phyloP scores from a whole-genome alignment of 306 rosid genomes.

The Sophora flavescens region DNA sequence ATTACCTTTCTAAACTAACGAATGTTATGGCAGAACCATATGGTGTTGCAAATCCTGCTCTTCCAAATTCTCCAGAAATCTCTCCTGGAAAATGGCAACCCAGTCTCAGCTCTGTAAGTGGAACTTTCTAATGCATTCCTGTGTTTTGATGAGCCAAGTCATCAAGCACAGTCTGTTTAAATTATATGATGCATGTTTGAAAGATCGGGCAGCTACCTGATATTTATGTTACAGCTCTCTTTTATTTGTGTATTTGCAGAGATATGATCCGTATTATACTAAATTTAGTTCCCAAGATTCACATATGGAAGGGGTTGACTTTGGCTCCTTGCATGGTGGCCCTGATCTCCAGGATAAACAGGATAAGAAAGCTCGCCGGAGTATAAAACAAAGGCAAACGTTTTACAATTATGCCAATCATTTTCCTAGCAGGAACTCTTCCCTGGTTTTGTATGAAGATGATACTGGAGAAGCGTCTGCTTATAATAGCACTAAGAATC shows the following conservation, averaged over 20 bases:
- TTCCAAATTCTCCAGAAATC: conserved; percentile 62
- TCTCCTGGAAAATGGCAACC: conserved; percentile 65
- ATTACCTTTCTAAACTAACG: conserved; percentile 50
- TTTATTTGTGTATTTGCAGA: conserved; percentile 57
- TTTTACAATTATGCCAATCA: conserved; percentile 47
- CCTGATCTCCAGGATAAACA: conserved; percentile 64
- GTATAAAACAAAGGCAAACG: conserved; percentile 53
- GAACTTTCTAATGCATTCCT: conserved; percentile 42
- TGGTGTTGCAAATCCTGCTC: conserved; percentile 53
- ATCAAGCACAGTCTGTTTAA: conserved; percentile 9
- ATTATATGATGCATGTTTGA: conserved; percentile 1
- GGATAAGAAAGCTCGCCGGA: conserved; percentile 60
- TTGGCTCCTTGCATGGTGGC: conserved; percentile 61
- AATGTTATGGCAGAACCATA: conserved; percentile 68
- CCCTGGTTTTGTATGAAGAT: conserved; percentile 71
- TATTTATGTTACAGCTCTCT: conserved; percentile 34
- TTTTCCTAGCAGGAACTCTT: conserved; percentile 65
- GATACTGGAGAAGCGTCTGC: conserved; percentile 60
- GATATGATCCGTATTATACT: conserved; percentile 63
- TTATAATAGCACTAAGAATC: conserved; percentile 59
- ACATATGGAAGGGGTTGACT: conserved; percentile 63
- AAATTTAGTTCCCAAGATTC: conserved; percentile 72
- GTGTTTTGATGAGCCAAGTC: conserved; percentile 36
- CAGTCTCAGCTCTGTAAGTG: conserved; percentile 74
- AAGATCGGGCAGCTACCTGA: conserved; percentile 11